A percentile compares a stretch with the other conserved stretches of the same genome.
phyloP scores from a whole-genome alignment of 345 rosid genomes.

The Boechera retrofracta region DNA sequence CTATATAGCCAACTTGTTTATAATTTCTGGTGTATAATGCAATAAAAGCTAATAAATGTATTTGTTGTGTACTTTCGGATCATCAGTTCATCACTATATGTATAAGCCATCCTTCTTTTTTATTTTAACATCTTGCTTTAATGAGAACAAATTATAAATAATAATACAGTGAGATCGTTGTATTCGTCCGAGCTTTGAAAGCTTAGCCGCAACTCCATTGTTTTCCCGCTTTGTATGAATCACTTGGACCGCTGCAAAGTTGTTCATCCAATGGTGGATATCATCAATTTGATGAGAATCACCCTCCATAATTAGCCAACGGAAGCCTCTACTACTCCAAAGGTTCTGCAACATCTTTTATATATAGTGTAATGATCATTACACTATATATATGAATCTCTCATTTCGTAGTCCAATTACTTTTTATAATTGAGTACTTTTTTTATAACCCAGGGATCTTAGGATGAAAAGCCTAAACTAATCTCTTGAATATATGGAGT shows the following conservation, averaged over 20 bases:
- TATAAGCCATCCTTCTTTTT: background rate
- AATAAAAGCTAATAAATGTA: conserved; percentile 22
- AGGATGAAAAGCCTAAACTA: no score
- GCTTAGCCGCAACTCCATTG: background rate
- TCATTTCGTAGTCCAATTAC: no score
- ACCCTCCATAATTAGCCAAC: no score
- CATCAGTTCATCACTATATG: background rate
- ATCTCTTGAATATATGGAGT: no score
- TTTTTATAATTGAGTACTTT: no score
- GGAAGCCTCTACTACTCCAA: no score
- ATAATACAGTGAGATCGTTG: background rate
- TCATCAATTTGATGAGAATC: background rate
- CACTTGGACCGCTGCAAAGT: background rate
- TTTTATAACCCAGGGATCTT: no score
- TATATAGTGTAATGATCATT: no score
- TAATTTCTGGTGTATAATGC: background rate
- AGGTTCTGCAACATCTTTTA: no score
- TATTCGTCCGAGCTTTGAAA: background rate
- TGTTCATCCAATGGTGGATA: background rate
- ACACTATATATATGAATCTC: no score
- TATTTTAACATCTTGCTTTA: background rate
- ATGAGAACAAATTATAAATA: no score
- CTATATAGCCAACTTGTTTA: conserved; percentile 15
- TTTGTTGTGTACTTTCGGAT: conserved; percentile 14
- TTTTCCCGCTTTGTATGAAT: background rate